Percentiles rank a stretch among this genome's conserved stretches.
These are phyloP conservation scores for Aphanocladium album DNA, from an alignment of 2,329 filamentous ascomycete genomes.

Conservation along the genomic window DNA sequence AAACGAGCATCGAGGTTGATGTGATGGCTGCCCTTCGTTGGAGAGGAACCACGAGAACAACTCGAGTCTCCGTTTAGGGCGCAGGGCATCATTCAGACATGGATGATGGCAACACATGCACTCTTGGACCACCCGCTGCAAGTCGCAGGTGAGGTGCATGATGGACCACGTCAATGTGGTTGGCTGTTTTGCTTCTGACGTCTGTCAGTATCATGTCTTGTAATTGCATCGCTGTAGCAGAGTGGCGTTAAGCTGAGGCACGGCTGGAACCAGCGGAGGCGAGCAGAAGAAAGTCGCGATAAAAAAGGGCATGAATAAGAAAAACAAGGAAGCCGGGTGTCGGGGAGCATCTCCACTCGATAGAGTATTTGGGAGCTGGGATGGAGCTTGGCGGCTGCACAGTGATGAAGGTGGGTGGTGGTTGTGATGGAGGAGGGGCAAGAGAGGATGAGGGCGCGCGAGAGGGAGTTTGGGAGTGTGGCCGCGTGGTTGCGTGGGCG, in stretches of 20 bases:
- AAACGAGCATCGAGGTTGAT: too few species aligned
- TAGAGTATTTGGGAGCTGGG: neutral
- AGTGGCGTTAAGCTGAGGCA: slow-evolving; percentile 1
- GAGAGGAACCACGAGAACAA: neutral
- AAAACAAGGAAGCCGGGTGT: neutral
- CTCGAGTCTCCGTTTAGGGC: neutral
- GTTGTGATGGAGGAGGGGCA: neutral
- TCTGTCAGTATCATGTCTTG: neutral
- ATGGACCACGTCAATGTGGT: neutral
- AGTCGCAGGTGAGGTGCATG: slow-evolving; percentile 9
- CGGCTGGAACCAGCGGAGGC: neutral
- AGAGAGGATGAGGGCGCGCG: neutral
- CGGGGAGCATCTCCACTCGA: neutral
- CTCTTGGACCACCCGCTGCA: slow-evolving; percentile 4
- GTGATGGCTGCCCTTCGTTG: neutral
- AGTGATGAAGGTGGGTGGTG: neutral
- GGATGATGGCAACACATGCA: neutral
- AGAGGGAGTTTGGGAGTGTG: too few species aligned
- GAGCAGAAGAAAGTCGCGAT: neutral
- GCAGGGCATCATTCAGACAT: too few species aligned
- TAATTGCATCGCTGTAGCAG: neutral
- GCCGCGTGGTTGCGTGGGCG: too few species aligned
- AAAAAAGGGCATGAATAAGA: neutral
- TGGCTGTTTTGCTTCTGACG: neutral
- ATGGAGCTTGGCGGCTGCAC: neutral